These are phyloP conservation scores for Metschnikowia similis DNA, from an alignment of 805 yeast species.

Conservation along the genomic window DNA sequence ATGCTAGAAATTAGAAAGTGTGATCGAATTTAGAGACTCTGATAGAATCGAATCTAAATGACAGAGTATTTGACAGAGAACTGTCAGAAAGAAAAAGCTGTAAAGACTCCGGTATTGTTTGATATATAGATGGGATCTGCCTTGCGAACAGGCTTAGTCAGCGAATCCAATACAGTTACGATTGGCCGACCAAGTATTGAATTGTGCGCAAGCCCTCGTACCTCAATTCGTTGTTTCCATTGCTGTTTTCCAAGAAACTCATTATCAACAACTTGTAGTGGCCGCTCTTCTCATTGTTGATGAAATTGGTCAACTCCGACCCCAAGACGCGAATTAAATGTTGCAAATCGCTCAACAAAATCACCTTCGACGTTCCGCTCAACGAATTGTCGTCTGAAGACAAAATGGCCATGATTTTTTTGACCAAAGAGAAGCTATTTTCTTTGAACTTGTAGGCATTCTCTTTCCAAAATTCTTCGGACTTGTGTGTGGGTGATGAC, in stretches of 20 bases:
- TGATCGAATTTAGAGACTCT: too few species aligned
- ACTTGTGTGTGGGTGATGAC: slow-evolving; percentile 83
- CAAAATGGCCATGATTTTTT: slow-evolving; percentile 54
- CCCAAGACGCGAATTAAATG: slow-evolving; percentile 39
- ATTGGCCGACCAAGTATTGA: slow-evolving; percentile 85
- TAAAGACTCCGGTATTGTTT: not conserved
- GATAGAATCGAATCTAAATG: too few species aligned
- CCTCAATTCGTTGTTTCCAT: slow-evolving; percentile 80
- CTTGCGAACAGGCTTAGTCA: not conserved
- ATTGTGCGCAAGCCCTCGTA: slow-evolving; percentile 94
- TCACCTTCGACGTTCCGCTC: slow-evolving; percentile 24
- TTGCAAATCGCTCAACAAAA: slow-evolving; percentile 41
- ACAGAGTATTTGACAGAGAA: too few species aligned
- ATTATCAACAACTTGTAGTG: slow-evolving; percentile 72
- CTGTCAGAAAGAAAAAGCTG: not conserved
- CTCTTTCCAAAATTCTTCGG: slow-evolving; percentile 85
- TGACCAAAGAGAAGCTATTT: slow-evolving; percentile 68
- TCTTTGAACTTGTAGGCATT: slow-evolving; percentile 74
- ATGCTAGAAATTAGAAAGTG: too few species aligned
- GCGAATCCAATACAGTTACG: slow-evolving; percentile 4
- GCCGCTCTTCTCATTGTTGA: slow-evolving; percentile 44
- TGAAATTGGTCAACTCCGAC: slow-evolving; percentile 32
- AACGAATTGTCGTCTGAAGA: slow-evolving; percentile 21
- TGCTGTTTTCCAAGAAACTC: slow-evolving; percentile 66
- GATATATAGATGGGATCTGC: not conserved